phyloP scores from a whole-genome alignment of 805 yeast species.

The Ogataea philodendri region DNA sequence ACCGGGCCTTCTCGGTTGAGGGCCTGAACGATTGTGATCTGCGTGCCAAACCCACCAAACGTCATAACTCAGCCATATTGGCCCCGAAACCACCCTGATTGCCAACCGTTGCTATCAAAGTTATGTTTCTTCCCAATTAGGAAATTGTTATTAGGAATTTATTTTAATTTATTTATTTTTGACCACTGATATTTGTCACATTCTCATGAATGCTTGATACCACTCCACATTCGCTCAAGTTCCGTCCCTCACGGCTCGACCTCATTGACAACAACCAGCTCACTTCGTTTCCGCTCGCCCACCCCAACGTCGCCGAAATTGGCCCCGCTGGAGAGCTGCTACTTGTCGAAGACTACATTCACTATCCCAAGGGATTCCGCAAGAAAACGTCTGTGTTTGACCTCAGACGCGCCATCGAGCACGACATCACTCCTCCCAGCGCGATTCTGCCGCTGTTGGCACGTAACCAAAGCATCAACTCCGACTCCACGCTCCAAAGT shows the following conservation, averaged over 20 bases:
- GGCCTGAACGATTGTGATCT: too few relatives aligned
- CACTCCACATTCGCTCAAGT: constrained; percentile 3
- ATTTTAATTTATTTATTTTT: constrained; percentile 2
- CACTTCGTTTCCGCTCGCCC: constrained; percentile 53
- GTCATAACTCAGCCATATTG: too few relatives aligned
- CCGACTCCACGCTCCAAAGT: constrained; percentile 18
- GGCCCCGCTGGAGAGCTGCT: constrained; percentile 29
- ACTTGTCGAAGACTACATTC: constrained; percentile 56
- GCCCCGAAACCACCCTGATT: too few relatives aligned
- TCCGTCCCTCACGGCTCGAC: constrained; percentile 40
- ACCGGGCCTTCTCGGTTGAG: too few relatives aligned
- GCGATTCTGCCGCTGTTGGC: constrained; percentile 6
- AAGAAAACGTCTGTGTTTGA: constrained; percentile 35
- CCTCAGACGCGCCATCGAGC: constrained; percentile 31
- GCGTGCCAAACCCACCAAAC: too few relatives aligned
- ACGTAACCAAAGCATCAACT: constrained; percentile 13
- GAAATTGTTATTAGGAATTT: background rate
- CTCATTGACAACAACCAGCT: constrained; percentile 46
- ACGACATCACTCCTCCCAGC: constrained; percentile 8
- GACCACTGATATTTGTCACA: background rate
- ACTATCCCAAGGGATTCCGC: constrained; percentile 23
- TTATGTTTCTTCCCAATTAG: constrained; percentile 2
- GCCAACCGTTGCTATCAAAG: background rate
- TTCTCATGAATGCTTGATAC: constrained; percentile 6
- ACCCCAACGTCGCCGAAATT: constrained; percentile 33